phyloP scores from a whole-genome alignment of 306 rosid genomes.

The Senna tora region DNA sequence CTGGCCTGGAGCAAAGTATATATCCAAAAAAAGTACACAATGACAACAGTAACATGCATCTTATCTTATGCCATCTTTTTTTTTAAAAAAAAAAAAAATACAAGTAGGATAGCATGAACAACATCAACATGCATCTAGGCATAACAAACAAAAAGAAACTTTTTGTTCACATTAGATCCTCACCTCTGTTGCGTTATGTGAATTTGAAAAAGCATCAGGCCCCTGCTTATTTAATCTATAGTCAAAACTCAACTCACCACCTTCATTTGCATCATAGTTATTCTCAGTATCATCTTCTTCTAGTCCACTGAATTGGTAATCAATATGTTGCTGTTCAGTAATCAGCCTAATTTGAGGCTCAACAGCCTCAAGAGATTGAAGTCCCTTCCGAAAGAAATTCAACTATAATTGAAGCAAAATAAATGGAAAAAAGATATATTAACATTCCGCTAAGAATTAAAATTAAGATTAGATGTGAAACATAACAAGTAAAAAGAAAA shows the following conservation, averaged over 20 bases:
- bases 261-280: slow-evolving; percentile 48
- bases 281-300: slow-evolving; percentile 52
- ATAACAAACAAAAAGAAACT: slow-evolving; percentile 15
- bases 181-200: slow-evolving; percentile 78
- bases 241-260: slow-evolving; percentile 78
- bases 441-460: slow-evolving; percentile 16
- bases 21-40: background rate
- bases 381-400: slow-evolving; percentile 89
- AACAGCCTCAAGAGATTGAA: slow-evolving; percentile 81
- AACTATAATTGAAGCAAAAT: slow-evolving; percentile 54
- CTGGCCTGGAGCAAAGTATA: slow-evolving; percentile 6
- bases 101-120: slow-evolving; percentile 19
- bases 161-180: slow-evolving; percentile 21
- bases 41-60: slow-evolving; percentile 5
- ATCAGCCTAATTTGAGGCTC: slow-evolving; percentile 76
- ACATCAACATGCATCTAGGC: slow-evolving; percentile 26
- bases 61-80: too few relatives aligned
- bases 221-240: slow-evolving; percentile 60
- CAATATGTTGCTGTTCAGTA: slow-evolving; percentile 74
- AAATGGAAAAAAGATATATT: slow-evolving; percentile 27
- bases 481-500: slow-evolving; percentile 34
- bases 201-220: slow-evolving; percentile 49
- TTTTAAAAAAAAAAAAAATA: background rate
- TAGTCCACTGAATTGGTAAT: slow-evolving; percentile 72
- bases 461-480: slow-evolving; percentile 30